Evolutionary conservation across 192 early-diverging fungal species (phyloP).

Genomic region (Dissophora ornata): DNA sequence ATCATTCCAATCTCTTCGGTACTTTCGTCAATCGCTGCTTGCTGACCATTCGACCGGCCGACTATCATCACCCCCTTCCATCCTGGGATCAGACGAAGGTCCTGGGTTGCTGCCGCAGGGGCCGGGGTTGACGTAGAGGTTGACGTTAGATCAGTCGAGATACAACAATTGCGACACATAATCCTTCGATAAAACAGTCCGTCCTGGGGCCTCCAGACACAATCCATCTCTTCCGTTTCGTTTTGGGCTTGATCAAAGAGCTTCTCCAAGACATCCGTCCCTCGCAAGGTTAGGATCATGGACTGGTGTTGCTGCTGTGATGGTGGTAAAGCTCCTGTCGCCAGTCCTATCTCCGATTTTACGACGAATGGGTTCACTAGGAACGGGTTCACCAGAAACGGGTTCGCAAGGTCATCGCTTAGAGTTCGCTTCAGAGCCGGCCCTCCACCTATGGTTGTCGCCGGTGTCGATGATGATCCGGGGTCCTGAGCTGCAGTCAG

Average conservation of each 20-base stretch:
- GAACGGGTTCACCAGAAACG: too few species aligned
- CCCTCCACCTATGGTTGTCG: too few species aligned
- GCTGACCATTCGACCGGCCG: background rate
- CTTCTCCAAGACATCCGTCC: conserved; percentile 6
- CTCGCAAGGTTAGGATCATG: conserved; percentile 7
- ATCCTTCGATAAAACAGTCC: conserved; percentile 27
- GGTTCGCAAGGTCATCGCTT: too few species aligned
- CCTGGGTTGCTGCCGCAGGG: too few species aligned
- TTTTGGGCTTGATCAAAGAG: background rate
- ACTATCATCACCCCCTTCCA: conserved; percentile 37
- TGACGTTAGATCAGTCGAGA: too few species aligned
- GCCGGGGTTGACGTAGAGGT: background rate
- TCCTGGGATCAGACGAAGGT: conserved; percentile 5
- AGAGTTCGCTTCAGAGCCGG: too few species aligned
- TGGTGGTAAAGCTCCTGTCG: background rate
- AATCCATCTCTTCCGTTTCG: conserved; percentile 16
- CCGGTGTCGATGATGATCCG: too few species aligned
- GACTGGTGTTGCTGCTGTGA: background rate
- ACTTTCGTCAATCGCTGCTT: background rate
- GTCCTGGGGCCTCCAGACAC: conserved; percentile 21
- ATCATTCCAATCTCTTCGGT: conserved; percentile 4
- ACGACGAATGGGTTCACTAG: too few species aligned
- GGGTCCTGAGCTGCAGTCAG: background rate
- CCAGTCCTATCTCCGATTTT: background rate
- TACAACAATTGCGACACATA: conserved; percentile 11